These are phyloP conservation scores for Rosa persica DNA, from an alignment of 306 rosid genomes.

Conservation along the genomic window DNA sequence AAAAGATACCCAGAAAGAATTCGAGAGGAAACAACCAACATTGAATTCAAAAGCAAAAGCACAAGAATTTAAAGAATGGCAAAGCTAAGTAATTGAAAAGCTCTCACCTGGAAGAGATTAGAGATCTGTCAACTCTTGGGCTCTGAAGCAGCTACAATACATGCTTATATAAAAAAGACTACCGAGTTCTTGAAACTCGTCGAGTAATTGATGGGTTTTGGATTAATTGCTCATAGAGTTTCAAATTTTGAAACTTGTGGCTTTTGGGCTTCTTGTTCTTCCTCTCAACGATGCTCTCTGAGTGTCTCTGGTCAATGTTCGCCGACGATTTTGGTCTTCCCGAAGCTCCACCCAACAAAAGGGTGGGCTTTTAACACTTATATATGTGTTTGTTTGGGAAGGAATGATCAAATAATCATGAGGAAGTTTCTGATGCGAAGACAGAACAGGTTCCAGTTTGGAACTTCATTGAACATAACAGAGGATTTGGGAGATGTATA, in stretches of 20 bases:
- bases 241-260: slow-evolving; percentile 8
- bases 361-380: not conserved
- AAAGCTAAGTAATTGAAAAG: slow-evolving; percentile 11
- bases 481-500: not conserved
- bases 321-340: slow-evolving; percentile 15
- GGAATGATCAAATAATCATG: not conserved
- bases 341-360: slow-evolving; percentile 11
- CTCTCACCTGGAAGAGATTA: slow-evolving; percentile 39
- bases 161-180: slow-evolving; percentile 15
- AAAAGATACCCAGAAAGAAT: slow-evolving; percentile 24
- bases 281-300: not conserved
- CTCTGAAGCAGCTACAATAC: slow-evolving; percentile 20
- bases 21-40: slow-evolving; percentile 24
- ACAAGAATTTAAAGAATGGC: slow-evolving; percentile 18
- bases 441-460: not conserved
- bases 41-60: slow-evolving; percentile 31
- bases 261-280: not conserved
- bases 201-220: not conserved
- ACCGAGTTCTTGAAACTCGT: not conserved
- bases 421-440: not conserved
- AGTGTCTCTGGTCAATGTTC: not conserved
- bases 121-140: slow-evolving; percentile 41
- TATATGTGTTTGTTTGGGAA: not conserved
- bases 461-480: not conserved
- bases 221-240: slow-evolving; percentile 1